phyloP scores from a whole-genome alignment of 2,329 filamentous ascomycete genomes.

The Nannizziopsis arthrosporioides region DNA sequence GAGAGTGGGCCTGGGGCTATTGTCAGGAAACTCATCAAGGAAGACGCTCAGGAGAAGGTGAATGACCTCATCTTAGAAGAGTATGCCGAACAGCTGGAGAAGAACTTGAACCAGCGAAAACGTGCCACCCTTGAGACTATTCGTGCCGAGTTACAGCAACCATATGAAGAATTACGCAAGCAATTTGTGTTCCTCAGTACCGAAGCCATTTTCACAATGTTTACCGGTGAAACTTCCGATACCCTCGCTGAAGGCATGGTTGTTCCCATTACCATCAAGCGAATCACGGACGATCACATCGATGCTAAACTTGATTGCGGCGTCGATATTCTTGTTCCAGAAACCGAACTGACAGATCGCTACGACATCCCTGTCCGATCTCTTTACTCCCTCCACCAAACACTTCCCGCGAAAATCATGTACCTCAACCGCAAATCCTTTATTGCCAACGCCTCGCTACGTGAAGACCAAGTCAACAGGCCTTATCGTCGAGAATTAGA shows the following conservation, averaged over 20 bases:
- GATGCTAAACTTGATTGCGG: constrained; percentile 91
- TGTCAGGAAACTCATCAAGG: constrained; percentile 86
- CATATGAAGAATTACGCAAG: constrained; percentile 86
- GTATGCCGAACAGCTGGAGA: constrained; percentile 89
- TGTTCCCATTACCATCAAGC: constrained; percentile 73
- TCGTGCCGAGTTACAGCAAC: constrained; percentile 78
- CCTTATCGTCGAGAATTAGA: constrained; percentile 60
- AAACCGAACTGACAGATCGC: constrained; percentile 65
- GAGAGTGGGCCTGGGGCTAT: constrained; percentile 83
- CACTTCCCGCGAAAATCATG: constrained; percentile 73
- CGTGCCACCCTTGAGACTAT: constrained; percentile 93
- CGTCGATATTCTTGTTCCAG: constrained; percentile 76
- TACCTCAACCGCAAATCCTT: constrained; percentile 82
- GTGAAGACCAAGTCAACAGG: constrained; percentile 65
- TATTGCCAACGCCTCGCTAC: constrained; percentile 67
- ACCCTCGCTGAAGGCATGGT: constrained; percentile 84
- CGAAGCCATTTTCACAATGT: constrained; percentile 87
- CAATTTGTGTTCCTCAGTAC: constrained; percentile 58
- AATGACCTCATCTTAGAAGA: constrained; percentile 94
- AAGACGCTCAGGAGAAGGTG: constrained; percentile 86
- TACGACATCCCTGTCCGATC: constrained; percentile 58
- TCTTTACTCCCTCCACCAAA: constrained; percentile 68
- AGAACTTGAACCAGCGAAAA: constrained; percentile 86
- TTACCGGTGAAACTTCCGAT: constrained; percentile 82
- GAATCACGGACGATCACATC: constrained; percentile 83